Percentiles rank a stretch among this genome's conserved stretches.
Conservation (phyloP, 2,329 filamentous ascomycete genomes). For the Phaeosphaeriaceae sp. region DNA sequence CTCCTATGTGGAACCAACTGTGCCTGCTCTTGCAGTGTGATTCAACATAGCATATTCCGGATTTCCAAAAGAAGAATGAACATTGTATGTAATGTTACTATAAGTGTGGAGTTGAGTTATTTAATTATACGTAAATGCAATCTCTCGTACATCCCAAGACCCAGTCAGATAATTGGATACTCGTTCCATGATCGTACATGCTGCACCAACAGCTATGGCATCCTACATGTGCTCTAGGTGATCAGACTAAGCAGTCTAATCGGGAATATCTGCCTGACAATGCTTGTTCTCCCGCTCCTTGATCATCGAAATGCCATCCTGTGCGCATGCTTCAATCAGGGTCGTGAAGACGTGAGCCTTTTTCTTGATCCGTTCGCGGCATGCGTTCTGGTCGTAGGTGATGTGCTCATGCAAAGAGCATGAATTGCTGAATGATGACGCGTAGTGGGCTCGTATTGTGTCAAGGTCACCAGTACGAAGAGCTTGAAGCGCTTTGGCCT, state of each 20-base stretch:
- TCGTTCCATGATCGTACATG: too few species aligned
- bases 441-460: neutral
- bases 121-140: neutral
- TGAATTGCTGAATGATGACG: neutral
- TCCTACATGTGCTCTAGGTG: too few species aligned
- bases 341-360: slow-evolving; percentile 5
- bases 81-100: too few species aligned
- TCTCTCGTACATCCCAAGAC: too few species aligned
- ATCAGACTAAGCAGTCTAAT: neutral
- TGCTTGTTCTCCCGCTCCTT: neutral
- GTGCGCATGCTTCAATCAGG: slow-evolving; percentile 6
- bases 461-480: neutral
- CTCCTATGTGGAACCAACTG: neutral
- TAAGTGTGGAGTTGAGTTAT: neutral
- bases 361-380: slow-evolving; percentile 6
- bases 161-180: too few species aligned
- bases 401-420: slow-evolving; percentile 9
- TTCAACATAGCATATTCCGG: neutral
- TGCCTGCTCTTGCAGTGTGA: neutral
- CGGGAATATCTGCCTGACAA: neutral
- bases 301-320: neutral
- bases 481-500: neutral
- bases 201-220: too few species aligned
- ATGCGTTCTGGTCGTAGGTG: neutral
- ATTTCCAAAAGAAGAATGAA: too few species aligned